phyloP scores from a whole-genome alignment of 106 monocot genomes.

The Agapanthus africanus region DNA sequence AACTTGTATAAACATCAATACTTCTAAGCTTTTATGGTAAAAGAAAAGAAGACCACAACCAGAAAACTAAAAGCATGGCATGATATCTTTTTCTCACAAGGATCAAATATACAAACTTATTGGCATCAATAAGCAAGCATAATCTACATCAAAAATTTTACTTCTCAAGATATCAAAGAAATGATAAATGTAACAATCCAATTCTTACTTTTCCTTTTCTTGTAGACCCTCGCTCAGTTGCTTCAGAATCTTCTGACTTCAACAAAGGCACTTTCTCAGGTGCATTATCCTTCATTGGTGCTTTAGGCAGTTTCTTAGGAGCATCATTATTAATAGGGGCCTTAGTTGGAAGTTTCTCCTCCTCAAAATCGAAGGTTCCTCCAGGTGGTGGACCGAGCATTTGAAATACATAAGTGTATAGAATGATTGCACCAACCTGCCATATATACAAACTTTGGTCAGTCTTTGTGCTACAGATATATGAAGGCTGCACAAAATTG shows the following conservation, averaged over 20 bases:
- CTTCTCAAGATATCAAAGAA: not conserved
- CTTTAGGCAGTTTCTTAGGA: conserved; percentile 31
- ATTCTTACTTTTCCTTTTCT: conserved; percentile 44
- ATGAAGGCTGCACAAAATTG: not conserved
- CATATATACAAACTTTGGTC: not conserved
- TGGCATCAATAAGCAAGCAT: not conserved
- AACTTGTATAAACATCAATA: too few relatives aligned
- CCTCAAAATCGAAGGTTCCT: too few relatives aligned
- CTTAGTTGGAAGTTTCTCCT: too few relatives aligned
- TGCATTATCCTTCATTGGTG: not conserved
- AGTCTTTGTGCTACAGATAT: not conserved
- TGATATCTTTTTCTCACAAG: not conserved
- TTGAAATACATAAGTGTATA: too few relatives aligned
- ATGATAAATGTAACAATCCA: not conserved
- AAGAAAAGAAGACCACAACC: not conserved
- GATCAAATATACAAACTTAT: not conserved
- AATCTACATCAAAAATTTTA: not conserved
- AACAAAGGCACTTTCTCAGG: too few relatives aligned
- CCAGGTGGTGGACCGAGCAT: too few relatives aligned
- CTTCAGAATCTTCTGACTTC: too few relatives aligned
- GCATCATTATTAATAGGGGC: conserved; percentile 15
- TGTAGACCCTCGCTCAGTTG: too few relatives aligned
- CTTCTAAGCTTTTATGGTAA: not conserved
- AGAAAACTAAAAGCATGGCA: not conserved
- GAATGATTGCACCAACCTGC: too few relatives aligned